These are phyloP conservation scores for Zasmidium citrigriseum DNA, from an alignment of 2,329 filamentous ascomycete genomes.

Conservation along the genomic window DNA sequence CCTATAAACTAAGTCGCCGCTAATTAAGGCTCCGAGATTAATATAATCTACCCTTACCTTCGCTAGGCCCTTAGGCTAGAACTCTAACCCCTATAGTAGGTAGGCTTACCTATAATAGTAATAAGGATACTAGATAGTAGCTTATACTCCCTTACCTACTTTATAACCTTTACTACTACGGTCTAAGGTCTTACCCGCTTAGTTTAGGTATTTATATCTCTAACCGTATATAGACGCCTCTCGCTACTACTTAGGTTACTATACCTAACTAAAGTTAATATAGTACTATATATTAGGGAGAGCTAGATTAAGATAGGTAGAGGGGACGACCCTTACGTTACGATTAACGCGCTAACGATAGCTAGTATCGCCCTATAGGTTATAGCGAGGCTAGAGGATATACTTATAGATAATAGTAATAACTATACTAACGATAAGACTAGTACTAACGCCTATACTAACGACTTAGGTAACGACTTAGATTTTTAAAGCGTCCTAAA, in stretches of 20 bases:
- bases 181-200: neutral
- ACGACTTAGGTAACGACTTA: neutral
- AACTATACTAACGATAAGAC: neutral
- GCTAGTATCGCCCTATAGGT: neutral
- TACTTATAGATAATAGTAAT: neutral
- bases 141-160: neutral
- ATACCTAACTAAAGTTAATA: neutral
- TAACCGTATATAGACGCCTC: neutral
- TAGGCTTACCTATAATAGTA: neutral
- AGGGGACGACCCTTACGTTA: neutral
- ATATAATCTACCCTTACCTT: neutral
- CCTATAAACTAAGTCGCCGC: neutral
- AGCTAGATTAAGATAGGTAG: neutral
- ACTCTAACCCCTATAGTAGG: neutral
- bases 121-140: neutral
- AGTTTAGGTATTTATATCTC: neutral
- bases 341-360: neutral
- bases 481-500: neutral
- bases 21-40: neutral
- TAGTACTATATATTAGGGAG: neutral
- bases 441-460: neutral
- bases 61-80: neutral
- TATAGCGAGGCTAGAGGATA: neutral
- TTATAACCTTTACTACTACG: neutral
- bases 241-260: neutral